Evolutionary conservation across 805 yeast genomes (phyloP), one percentile per base, ranked within the genome.

Genomic region (Zygotorulaspora sp.): DNA sequence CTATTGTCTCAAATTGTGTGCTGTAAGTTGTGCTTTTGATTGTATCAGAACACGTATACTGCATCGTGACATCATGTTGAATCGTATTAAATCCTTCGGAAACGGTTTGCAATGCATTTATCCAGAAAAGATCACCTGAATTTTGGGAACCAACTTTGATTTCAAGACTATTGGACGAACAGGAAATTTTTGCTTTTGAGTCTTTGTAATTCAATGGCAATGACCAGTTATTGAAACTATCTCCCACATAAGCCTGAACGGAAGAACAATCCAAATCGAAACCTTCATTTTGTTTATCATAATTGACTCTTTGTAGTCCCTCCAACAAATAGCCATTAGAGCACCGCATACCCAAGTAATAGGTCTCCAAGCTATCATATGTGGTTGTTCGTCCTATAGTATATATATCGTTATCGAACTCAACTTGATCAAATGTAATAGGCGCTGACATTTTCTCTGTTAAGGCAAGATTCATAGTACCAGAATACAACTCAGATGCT

Each of bases 231-330:
- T 67, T 67, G 34, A 57, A 57, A 11, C 52, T 44, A 23, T 52
- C 51, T 3, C 67, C 42, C 4, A 50, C 25, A 24, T 43, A 47
- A 5, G 50, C 41, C 43, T 50, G 48, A 13, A 47, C 38, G 5
- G 52, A 43, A 16, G 49, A 59, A 48, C 74, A 69, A 19, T 54
- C 55, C 16, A 66, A 57, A 6, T 62, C 62, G 38, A 49, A 53
- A 7, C 57, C 56, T n/a, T 45, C 48, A 28, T 65, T 65, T 35
- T 58, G 42, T 32, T 49, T 52, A 30, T 67, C 60, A 47, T 55
- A 56, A 13, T 44, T 35, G 15, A 65, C 46, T 1, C 43, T 29
- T 30, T 59, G 48, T 4, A 39, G 16, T 32, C 67, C 67, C 10
- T 57, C 54, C 3, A 51, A 42, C 17, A 51, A 29, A 32, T 52